These are phyloP conservation scores for Zoysia matrella DNA, from an alignment of 202 grass and related monocot species.

Conservation along the genomic window DNA sequence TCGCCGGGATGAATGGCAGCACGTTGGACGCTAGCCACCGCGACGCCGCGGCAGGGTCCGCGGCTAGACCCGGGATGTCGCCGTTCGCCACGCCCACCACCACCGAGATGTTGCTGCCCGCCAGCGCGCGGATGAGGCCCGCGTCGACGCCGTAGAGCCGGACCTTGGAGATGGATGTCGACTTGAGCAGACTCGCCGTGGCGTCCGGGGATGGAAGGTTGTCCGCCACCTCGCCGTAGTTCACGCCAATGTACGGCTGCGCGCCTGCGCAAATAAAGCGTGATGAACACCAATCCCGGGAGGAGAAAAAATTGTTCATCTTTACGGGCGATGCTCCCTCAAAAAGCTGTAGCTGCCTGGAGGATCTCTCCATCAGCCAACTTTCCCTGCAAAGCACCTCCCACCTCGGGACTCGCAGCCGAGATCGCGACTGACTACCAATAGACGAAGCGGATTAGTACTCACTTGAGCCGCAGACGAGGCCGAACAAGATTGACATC, in stretches of 20 bases:
- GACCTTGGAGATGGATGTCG: constrained; percentile 78
- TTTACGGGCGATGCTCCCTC: constrained; percentile 10
- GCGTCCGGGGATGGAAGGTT: constrained; percentile 79
- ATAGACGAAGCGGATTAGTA: background rate
- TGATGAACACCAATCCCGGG: background rate
- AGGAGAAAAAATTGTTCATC: constrained; percentile 3
- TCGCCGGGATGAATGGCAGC: constrained; percentile 72
- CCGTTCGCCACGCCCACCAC: constrained; percentile 87
- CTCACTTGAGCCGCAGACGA: constrained; percentile 54
- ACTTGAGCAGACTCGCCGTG: constrained; percentile 70
- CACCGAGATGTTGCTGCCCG: constrained; percentile 65
- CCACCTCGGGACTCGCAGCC: constrained; percentile 6
- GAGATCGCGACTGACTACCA: background rate
- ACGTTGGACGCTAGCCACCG: constrained; percentile 87
- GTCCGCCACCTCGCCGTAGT: constrained; percentile 97
- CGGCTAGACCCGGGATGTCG: constrained; percentile 78
- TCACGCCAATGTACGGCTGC: constrained; percentile 82
- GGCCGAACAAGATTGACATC: constrained; percentile 35
- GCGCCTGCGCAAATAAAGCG: constrained; percentile 34
- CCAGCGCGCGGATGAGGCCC: constrained; percentile 74
- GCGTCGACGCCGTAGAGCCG: constrained; percentile 84
- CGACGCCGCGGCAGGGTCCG: constrained; percentile 69
- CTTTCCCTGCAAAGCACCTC: constrained; percentile 18
- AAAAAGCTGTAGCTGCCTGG: background rate
- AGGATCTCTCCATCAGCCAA: constrained; percentile 22